Percentiles rank a stretch among this genome's conserved stretches.
These are phyloP conservation scores for Coprinopsis strossmayeri DNA, from an alignment of 768 basidiomycete species.

Conservation along the genomic window DNA sequence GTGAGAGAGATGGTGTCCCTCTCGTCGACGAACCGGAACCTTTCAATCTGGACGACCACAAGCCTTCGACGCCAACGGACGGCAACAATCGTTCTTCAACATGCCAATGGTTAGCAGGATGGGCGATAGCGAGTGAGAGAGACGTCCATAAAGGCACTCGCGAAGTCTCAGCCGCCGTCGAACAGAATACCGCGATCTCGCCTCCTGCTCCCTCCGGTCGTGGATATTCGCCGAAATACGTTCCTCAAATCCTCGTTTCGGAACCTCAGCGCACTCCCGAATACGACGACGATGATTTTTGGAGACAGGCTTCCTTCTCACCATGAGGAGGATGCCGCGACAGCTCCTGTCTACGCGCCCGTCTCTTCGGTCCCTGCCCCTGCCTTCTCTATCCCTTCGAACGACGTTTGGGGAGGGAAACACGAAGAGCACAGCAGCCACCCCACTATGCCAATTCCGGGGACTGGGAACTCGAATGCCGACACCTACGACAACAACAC, in stretches of 20 bases:
- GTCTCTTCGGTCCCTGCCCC: background rate
- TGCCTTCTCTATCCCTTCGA: background rate
- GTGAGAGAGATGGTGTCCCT: no score
- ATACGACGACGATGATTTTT: background rate
- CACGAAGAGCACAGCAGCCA: background rate
- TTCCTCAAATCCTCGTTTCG: background rate
- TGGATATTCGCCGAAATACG: background rate
- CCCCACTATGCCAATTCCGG: background rate
- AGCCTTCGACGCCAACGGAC: slow-evolving; percentile 1
- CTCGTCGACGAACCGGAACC: background rate
- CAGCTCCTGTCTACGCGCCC: background rate
- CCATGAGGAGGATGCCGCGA: background rate
- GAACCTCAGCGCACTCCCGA: background rate
- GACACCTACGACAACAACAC: background rate
- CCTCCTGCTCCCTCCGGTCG: background rate
- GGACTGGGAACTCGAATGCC: background rate
- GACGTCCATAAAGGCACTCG: no score
- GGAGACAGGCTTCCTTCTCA: slow-evolving; percentile 3
- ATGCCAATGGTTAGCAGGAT: slow-evolving; percentile 19
- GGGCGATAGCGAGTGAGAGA: slow-evolving; percentile 15
- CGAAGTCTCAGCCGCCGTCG: slow-evolving; percentile 16
- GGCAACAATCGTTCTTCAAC: slow-evolving; percentile 21
- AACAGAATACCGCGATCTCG: slow-evolving; percentile 9
- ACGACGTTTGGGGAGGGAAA: background rate
- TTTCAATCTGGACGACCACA: background rate